Conservation (phyloP, 805 yeast genomes). For the Candida argentea region DNA sequence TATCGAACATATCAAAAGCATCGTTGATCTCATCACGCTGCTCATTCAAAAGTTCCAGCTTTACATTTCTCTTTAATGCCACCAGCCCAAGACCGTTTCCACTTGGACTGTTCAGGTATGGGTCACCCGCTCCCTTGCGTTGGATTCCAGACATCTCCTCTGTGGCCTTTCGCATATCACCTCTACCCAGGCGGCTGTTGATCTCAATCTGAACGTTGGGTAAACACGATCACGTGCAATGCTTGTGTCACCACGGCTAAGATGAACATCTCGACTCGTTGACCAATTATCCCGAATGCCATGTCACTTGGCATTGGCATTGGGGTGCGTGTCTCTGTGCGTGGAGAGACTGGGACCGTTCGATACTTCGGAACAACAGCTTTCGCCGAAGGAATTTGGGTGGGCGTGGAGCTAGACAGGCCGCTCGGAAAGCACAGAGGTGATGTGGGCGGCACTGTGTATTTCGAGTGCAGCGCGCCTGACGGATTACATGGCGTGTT, state of each 20-base stretch:
- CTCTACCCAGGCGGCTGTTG: conserved; percentile 1
- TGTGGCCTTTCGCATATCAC: conserved; percentile 3
- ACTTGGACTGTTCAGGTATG: neutral
- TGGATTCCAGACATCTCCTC: no score
- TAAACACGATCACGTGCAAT: conserved; percentile 4
- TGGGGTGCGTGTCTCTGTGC: conserved; percentile 26
- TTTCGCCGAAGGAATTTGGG: conserved; percentile 51
- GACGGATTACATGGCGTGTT: conserved; percentile 36
- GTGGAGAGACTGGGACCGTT: conserved; percentile 35
- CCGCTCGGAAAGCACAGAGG: conserved; percentile 42
- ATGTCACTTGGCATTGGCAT: conserved; percentile 5
- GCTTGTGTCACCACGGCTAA: no score
- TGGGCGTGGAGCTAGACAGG: conserved; percentile 35
- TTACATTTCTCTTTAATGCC: conserved; percentile 32
- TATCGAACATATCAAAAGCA: conserved; percentile 85
- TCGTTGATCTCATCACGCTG: conserved; percentile 88
- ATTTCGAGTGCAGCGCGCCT: conserved; percentile 27
- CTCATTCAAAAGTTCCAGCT: conserved; percentile 66
- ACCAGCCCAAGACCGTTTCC: conserved; percentile 4
- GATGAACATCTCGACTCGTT: no score
- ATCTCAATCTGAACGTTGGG: conserved; percentile 4
- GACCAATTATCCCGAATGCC: neutral
- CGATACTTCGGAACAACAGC: conserved; percentile 42
- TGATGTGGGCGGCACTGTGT: conserved; percentile 30
- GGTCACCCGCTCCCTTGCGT: neutral